Evolutionary conservation across 768 basidiomycete species (phyloP).

Genomic region (Mycena indigotica): DNA sequence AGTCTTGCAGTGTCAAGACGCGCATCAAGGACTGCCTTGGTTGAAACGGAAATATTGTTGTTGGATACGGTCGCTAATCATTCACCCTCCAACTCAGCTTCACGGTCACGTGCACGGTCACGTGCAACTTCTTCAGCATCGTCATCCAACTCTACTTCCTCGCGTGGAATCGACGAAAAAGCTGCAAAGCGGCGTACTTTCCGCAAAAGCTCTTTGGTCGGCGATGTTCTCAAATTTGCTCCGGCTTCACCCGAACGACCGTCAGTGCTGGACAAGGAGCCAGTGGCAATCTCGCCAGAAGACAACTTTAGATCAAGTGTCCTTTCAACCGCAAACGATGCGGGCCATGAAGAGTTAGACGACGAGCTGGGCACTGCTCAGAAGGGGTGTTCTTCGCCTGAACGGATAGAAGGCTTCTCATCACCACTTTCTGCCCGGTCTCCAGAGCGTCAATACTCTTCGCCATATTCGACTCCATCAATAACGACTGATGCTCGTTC

Average conservation of each 20-base stretch:
- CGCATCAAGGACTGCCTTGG: not conserved
- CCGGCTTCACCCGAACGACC: slow-evolving; percentile 10
- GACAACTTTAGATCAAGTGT: slow-evolving; percentile 9
- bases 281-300: not conserved
- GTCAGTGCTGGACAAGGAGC: not conserved
- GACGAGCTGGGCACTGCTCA: not conserved
- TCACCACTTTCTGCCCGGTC: not conserved
- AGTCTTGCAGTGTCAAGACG: not conserved
- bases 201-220: slow-evolving; percentile 18
- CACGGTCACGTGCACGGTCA: not conserved
- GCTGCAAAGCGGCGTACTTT: slow-evolving; percentile 3
- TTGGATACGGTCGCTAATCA: not conserved
- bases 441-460: slow-evolving; percentile 1
- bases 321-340: slow-evolving; percentile 14
- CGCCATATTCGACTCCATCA: slow-evolving; percentile 1
- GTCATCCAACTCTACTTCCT: slow-evolving; percentile 29
- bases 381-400: no score
- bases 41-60: not conserved
- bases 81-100: not conserved
- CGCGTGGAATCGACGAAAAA: slow-evolving; percentile 15
- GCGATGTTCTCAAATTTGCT: slow-evolving; percentile 15
- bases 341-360: slow-evolving; percentile 14
- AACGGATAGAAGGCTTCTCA: not conserved
- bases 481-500: slow-evolving; percentile 1
- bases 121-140: slow-evolving; percentile 2